phyloP scores from a whole-genome alignment of 2,329 filamentous ascomycete genomes.

The Pezicula rhizophila region DNA sequence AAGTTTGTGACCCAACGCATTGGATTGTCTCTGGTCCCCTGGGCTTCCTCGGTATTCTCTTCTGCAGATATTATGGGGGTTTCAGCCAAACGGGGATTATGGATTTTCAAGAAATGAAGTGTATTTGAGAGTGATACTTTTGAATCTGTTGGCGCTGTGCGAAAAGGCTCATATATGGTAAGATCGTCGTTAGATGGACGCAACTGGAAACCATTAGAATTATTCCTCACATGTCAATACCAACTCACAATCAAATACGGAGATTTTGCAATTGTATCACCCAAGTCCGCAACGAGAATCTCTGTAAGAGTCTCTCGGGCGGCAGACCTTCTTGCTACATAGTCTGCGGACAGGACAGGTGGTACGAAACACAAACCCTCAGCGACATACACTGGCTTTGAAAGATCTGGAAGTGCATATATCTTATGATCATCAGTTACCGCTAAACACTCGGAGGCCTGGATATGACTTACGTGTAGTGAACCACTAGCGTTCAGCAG shows the following conservation, averaged over 20 bases:
- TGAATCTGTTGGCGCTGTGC: constrained; percentile 30
- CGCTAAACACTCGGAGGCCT: neutral
- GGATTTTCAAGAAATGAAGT: constrained; percentile 70
- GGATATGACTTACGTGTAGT: constrained; percentile 54
- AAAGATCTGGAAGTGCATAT: constrained; percentile 69
- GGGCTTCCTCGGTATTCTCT: constrained; percentile 43
- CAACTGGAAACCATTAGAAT: constrained; percentile 41
- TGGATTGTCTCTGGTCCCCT: constrained; percentile 32
- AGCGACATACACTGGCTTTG: constrained; percentile 64
- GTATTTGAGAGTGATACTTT: constrained; percentile 28
- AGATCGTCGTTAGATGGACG: constrained; percentile 78
- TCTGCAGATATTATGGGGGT: constrained; percentile 42
- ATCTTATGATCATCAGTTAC: constrained; percentile 44
- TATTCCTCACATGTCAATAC: neutral
- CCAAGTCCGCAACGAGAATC: constrained; percentile 77
- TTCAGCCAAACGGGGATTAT: constrained; percentile 61
- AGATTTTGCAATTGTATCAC: constrained; percentile 61
- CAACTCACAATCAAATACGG: constrained; percentile 75
- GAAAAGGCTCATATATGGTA: constrained; percentile 79
- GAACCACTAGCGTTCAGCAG: constrained; percentile 70
- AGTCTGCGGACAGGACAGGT: constrained; percentile 67
- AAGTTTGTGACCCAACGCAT: constrained; percentile 50
- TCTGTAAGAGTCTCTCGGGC: constrained; percentile 71
- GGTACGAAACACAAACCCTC: constrained; percentile 76
- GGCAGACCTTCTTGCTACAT: constrained; percentile 61